These are phyloP conservation scores for Apiotrichum gamsii DNA, from an alignment of 1,284 basidiomycete species.

Conservation along the genomic window DNA sequence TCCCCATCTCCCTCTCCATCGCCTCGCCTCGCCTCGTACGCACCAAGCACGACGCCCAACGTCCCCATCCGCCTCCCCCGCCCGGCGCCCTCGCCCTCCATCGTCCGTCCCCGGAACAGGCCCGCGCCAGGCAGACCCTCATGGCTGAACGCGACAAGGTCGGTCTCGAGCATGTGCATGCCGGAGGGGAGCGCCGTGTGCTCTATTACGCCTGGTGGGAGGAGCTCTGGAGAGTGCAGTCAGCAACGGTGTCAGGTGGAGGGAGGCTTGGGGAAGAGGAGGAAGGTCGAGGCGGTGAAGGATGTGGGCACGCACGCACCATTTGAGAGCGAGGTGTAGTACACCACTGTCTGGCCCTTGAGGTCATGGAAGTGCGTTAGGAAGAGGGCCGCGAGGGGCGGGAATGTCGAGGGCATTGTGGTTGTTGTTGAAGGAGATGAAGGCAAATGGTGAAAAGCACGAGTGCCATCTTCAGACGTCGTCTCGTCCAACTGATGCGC, in stretches of 20 bases:
- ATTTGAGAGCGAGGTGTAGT: constrained; percentile 26
- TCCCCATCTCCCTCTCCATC: too few species aligned
- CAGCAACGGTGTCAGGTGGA: too few species aligned
- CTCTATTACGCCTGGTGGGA: constrained; percentile 30
- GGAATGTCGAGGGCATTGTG: constrained; percentile 16
- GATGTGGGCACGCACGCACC: constrained; percentile 17
- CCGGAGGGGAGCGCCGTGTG: constrained; percentile 38
- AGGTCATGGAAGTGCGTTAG: constrained; percentile 44
- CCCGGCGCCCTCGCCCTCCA: constrained; percentile 13
- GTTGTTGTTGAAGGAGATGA: not conserved
- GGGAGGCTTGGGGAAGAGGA: not conserved
- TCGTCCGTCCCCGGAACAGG: constrained; percentile 28
- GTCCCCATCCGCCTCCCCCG: constrained; percentile 41
- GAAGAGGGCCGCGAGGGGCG: constrained; percentile 37
- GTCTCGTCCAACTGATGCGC: too few species aligned
- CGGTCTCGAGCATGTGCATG: constrained; percentile 29
- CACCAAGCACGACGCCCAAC: constrained; percentile 36
- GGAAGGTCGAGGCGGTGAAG: not conserved
- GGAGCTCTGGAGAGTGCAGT: constrained; percentile 3
- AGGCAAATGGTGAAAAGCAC: not conserved
- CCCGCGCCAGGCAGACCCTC: constrained; percentile 25
- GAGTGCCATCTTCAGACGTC: constrained; percentile 1
- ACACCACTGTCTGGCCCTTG: constrained; percentile 37
- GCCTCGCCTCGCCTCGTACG: constrained; percentile 6
- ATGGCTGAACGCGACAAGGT: constrained; percentile 34